phyloP scores from a whole-genome alignment of 129 eudicot species.

The Heracleum sosnowskyi region DNA sequence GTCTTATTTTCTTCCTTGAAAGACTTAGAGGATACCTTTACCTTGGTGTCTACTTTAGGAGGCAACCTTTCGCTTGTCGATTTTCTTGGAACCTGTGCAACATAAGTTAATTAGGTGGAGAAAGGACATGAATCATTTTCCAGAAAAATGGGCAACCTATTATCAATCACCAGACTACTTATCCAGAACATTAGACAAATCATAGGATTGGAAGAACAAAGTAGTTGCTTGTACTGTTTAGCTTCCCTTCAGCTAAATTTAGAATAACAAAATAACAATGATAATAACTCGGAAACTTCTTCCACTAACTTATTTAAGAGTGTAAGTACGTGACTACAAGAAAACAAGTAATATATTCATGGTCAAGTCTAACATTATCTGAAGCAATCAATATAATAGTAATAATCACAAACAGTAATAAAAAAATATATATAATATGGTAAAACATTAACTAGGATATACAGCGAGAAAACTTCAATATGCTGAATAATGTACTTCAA shows the following conservation, averaged over 20 bases:
- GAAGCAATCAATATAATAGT: not conserved
- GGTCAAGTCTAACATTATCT: not conserved
- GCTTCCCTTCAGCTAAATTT: not conserved
- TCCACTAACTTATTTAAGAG: not conserved
- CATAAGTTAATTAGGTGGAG: conserved; percentile 1
- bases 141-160: not conserved
- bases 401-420: not conserved
- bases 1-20: conserved; percentile 45
- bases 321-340: not conserved
- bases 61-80: conserved; percentile 58
- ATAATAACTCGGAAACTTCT: not conserved
- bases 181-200: not conserved
- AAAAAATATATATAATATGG: not conserved
- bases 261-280: not conserved
- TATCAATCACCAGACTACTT: not conserved
- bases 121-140: not conserved
- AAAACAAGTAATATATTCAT: not conserved
- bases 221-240: not conserved
- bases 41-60: conserved; percentile 40
- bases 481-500: not conserved
- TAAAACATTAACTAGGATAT: no score
- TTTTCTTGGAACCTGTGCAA: conserved; percentile 65
- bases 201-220: not conserved
- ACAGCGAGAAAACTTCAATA: not conserved
- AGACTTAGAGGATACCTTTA: conserved; percentile 25